Base-by-base conservation (phyloP, 1,284 basidiomycete genomes). In the Sanghuangporus sanghuang region DNA sequence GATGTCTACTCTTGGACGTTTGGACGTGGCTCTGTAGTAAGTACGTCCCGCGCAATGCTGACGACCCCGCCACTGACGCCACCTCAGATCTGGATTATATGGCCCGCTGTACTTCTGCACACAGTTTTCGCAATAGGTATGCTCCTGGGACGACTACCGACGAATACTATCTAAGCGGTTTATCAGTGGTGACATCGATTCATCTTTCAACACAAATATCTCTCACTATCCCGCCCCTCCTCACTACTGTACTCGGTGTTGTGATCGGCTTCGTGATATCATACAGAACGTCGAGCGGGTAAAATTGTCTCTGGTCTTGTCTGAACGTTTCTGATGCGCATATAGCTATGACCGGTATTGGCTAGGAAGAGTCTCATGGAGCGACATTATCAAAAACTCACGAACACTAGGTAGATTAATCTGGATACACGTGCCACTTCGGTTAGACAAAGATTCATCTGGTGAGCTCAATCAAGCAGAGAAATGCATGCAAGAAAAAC, bases 231-330 rank as follows among this genome's bases (percentile, higher is more conserved):
- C 83, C 84, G 0, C 80, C 75, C 55, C 78, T 87, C n/a, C 78
- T 87, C 78, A 74, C 86, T 40, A 85, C 83, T 0, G 80, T 86
- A 1, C 78, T 87, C 53, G 85, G 85, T 78, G 84, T 87, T n/a
- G 83, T 87, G 5, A 85, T 88, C 65, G 86, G 86, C 68, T 88
- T 88, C 69, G 85, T 87, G 3, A 86, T 89, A 59, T 86, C 85
- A 0, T 87, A 87, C 72, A 80, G 85, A 42, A 84, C 85, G 1
- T 79, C 76, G 52, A 85, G 81, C 64, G 85, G 85, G 80, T 84
- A 65, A 36, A 77, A 70, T 1, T 32, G 35, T n/a, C 38, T 57
- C 58, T 36, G 21, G 21, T 48, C 50, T 32, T 48, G 52, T 55
- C 27, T 57, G 35, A 6, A 11, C 62, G 56, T 59, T 12, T 38